These are phyloP conservation scores for Ceratobasidium papillatum DNA, from an alignment of 1,284 basidiomycete genomes.

Conservation along the genomic window DNA sequence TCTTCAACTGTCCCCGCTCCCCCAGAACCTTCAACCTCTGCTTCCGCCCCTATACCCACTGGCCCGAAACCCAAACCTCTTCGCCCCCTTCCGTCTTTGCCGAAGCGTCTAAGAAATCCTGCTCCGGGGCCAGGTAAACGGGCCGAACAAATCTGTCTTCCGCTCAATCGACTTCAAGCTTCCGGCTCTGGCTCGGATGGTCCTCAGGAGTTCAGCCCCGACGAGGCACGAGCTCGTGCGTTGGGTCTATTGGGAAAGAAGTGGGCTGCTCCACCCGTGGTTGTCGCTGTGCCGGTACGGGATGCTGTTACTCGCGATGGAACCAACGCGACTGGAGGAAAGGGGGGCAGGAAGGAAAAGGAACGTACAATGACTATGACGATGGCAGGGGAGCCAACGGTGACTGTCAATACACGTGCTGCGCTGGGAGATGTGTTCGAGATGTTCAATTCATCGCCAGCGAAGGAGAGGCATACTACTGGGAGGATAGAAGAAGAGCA, in stretches of 20 bases:
- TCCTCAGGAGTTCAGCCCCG: conserved; percentile 72
- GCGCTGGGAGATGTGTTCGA: conserved; percentile 92
- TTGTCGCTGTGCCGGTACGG: conserved; percentile 31
- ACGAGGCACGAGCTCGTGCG: conserved; percentile 77
- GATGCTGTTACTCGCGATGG: conserved; percentile 24
- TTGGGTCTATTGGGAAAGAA: conserved; percentile 82
- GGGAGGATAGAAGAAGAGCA: conserved; percentile 46
- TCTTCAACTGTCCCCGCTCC: conserved; percentile 31
- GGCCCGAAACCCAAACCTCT: conserved; percentile 38
- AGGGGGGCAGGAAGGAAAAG: conserved; percentile 18
- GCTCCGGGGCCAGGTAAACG: conserved; percentile 69
- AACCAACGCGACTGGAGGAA: not conserved
- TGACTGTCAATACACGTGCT: conserved; percentile 88
- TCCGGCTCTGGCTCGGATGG: conserved; percentile 59
- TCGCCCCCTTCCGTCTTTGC: conserved; percentile 20
- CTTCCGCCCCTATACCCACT: conserved; percentile 4
- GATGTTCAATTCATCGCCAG: conserved; percentile 78
- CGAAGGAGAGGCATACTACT: conserved; percentile 45
- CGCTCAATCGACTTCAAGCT: conserved; percentile 31
- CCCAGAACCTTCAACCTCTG: conserved; percentile 41
- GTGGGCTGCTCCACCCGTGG: conserved; percentile 70
- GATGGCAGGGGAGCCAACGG: conserved; percentile 61
- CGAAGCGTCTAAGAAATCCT: conserved; percentile 36
- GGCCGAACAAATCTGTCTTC: conserved; percentile 71
- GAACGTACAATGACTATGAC: conserved; percentile 40